Conservation (phyloP, 2,329 filamentous ascomycete species). For the Claviceps monticola region DNA sequence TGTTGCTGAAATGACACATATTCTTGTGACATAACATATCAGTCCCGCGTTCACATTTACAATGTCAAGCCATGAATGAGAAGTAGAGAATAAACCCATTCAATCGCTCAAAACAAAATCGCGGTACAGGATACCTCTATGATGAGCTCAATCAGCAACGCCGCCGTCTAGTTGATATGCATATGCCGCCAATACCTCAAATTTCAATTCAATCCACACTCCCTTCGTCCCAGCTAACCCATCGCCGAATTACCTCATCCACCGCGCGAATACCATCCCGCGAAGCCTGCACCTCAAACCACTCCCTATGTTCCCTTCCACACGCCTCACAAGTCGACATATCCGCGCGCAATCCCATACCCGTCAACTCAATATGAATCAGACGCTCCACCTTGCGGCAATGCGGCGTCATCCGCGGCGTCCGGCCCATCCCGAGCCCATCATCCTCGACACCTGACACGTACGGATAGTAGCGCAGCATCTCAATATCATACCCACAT, state of each 20-base stretch:
- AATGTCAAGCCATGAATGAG: too few species aligned
- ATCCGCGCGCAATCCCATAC: constrained; percentile 41
- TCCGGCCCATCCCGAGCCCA: constrained; percentile 13
- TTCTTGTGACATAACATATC: too few species aligned
- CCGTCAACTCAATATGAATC: constrained; percentile 75
- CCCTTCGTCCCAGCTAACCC: constrained; percentile 73
- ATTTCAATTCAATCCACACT: constrained; percentile 2
- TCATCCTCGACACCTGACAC: constrained; percentile 28
- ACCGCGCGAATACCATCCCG: constrained; percentile 54
- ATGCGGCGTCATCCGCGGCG: constrained; percentile 62
- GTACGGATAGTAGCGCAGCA: constrained; percentile 89
- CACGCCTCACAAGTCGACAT: constrained; percentile 56
- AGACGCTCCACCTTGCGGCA: constrained; percentile 79
- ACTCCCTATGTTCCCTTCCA: constrained; percentile 78
- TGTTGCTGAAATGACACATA: too few species aligned
- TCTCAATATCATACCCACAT: constrained; percentile 76
- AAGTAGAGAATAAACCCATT: too few species aligned
- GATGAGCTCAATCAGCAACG: neutral
- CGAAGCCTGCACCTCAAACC: constrained; percentile 79
- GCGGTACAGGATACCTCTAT: neutral
- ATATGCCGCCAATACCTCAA: neutral
- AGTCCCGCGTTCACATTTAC: too few species aligned
- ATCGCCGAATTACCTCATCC: constrained; percentile 60
- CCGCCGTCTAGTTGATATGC: neutral
- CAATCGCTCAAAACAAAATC: neutral